A percentile compares a stretch with the other conserved stretches of the same genome.
These are phyloP conservation scores for Fusarium solani-melongenae DNA, from an alignment of 2,329 filamentous ascomycete species.

Conservation along the genomic window DNA sequence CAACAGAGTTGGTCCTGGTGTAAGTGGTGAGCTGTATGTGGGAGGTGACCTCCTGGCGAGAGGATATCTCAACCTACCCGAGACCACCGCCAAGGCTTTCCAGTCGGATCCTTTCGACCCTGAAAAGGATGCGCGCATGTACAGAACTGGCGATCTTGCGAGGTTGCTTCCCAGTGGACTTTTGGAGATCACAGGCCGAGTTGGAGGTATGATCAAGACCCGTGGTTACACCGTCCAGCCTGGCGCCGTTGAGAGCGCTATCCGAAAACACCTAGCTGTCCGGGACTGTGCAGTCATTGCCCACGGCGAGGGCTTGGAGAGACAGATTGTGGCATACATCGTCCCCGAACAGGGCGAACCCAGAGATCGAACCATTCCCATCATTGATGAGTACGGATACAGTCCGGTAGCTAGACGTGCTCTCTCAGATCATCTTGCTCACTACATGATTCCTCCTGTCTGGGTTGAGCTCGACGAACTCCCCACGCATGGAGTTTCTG, in stretches of 20 bases:
- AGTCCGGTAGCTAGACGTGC: conserved; percentile 75
- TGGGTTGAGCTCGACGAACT: conserved; percentile 80
- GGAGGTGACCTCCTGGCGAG: conserved; percentile 79
- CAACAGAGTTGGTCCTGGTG: conserved; percentile 70
- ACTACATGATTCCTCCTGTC: conserved; percentile 84
- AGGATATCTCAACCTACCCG: conserved; percentile 83
- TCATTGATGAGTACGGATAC: conserved; percentile 77
- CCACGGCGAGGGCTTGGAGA: conserved; percentile 80
- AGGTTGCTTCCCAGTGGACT: conserved; percentile 73
- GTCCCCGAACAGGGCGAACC: conserved; percentile 73
- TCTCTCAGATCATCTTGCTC: conserved; percentile 74
- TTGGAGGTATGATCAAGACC: conserved; percentile 84
- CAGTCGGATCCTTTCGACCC: conserved; percentile 71
- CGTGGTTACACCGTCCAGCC: conserved; percentile 83
- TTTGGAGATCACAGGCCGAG: conserved; percentile 80
- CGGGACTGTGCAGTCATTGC: conserved; percentile 77
- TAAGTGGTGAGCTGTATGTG: conserved; percentile 78
- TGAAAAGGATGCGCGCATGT: conserved; percentile 73
- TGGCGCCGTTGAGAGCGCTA: conserved; percentile 79
- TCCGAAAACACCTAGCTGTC: conserved; percentile 76
- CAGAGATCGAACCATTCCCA: conserved; percentile 67
- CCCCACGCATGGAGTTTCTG: conserved; percentile 82
- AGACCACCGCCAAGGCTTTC: conserved; percentile 80
- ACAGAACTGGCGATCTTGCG: conserved; percentile 78
- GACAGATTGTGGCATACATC: conserved; percentile 81